Evolutionary conservation across 495 filamentous ascomycete genomes (phyloP).

Genomic region (Xylaria nigripes): DNA sequence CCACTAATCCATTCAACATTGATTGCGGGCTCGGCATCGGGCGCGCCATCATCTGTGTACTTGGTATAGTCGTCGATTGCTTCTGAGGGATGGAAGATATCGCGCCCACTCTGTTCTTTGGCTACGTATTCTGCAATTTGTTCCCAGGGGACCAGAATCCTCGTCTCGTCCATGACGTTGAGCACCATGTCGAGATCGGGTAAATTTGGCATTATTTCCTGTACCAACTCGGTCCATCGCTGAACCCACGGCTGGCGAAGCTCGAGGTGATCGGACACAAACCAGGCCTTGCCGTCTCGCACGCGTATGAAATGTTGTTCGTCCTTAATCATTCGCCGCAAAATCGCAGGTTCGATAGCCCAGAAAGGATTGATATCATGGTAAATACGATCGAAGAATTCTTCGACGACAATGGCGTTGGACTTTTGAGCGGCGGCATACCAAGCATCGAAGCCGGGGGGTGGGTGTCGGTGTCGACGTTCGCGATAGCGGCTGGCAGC

Average conservation of each 20-base stretch:
- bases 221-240: slow-evolving; percentile 38
- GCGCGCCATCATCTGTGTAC: neutral
- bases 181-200: slow-evolving; percentile 54
- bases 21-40: slow-evolving; percentile 1
- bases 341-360: slow-evolving; percentile 39
- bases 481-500: slow-evolving; percentile 45
- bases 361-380: slow-evolving; percentile 53
- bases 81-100: slow-evolving; percentile 20
- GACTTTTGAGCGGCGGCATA: slow-evolving; percentile 46
- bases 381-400: slow-evolving; percentile 51
- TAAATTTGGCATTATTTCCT: slow-evolving; percentile 39
- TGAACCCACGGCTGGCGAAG: slow-evolving; percentile 40
- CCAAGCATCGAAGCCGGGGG: slow-evolving; percentile 53
- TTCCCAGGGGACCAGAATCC: slow-evolving; percentile 47
- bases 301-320: slow-evolving; percentile 39
- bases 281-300: slow-evolving; percentile 38
- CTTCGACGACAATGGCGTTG: slow-evolving; percentile 48
- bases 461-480: slow-evolving; percentile 50
- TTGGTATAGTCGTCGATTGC: slow-evolving; percentile 6
- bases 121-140: slow-evolving; percentile 41
- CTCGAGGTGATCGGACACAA: slow-evolving; percentile 23
- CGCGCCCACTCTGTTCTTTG: slow-evolving; percentile 35
- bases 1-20: slow-evolving; percentile 19
- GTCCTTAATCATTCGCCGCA: slow-evolving; percentile 36
- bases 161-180: slow-evolving; percentile 50